These are phyloP conservation scores for Sonneratia alba DNA, from an alignment of 345 rosid genomes.

Conservation along the genomic window DNA sequence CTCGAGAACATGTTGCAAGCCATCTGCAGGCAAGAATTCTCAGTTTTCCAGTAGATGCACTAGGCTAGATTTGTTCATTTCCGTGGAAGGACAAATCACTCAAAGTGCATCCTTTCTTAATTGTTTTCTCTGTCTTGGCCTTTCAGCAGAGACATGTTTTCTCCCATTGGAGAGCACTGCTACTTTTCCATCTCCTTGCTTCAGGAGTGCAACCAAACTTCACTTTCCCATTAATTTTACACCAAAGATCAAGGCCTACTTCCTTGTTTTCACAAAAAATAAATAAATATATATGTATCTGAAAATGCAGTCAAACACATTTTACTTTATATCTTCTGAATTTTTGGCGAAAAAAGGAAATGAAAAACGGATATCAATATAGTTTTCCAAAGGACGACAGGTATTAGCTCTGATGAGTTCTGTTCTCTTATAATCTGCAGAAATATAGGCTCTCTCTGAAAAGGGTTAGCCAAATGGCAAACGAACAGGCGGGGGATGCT, in stretches of 20 bases:
- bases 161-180: background rate
- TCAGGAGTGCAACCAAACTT: background rate
- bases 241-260: background rate
- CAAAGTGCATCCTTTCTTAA: background rate
- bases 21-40: slow-evolving; percentile 65
- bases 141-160: background rate
- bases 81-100: background rate
- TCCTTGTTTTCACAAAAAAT: no score
- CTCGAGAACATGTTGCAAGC: slow-evolving; percentile 92
- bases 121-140: background rate
- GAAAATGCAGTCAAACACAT: no score
- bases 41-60: background rate
- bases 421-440: slow-evolving; percentile 21
- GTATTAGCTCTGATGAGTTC: background rate
- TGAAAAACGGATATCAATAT: background rate
- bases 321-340: background rate
- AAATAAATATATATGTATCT: no score
- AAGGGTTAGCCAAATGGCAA: slow-evolving; percentile 53
- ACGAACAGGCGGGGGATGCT: slow-evolving; percentile 48
- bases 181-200: background rate
- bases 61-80: background rate
- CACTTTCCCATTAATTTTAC: background rate
- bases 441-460: slow-evolving; percentile 71
- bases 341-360: background rate
- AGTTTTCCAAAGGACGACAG: no score